A percentile compares a stretch with the other conserved stretches of the same genome.
Evolutionary conservation across 163 green algal species (phyloP).

Genomic region (Scenedesmus sp.): DNA sequence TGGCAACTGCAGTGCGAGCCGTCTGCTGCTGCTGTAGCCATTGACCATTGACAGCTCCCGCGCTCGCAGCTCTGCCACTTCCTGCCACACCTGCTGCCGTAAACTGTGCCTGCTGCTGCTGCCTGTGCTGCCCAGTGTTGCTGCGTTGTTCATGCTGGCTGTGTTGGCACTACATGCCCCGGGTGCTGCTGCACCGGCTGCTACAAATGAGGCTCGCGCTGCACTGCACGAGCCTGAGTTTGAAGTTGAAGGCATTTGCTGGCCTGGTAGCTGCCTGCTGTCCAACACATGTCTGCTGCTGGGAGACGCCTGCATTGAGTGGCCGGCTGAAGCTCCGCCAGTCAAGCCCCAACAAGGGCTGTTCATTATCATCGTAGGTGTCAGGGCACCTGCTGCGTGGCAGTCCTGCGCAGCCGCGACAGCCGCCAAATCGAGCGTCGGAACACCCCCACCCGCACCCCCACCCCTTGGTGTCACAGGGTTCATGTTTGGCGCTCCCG

Average conservation of each 20-base stretch:
- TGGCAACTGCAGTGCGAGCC: neutral
- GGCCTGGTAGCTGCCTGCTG: neutral
- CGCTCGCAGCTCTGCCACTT: constrained; percentile 24
- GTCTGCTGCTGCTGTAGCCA: neutral
- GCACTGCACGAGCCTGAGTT: neutral
- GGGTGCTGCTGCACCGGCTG: neutral
- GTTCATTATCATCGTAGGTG: constrained; percentile 29
- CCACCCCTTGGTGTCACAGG: neutral
- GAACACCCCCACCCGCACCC: neutral
- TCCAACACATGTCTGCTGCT: neutral
- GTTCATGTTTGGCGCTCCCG: too few relatives aligned
- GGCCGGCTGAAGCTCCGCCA: neutral
- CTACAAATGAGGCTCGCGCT: neutral
- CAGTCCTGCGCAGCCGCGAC: neutral
- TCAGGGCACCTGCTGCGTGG: neutral
- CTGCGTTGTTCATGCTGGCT: neutral
- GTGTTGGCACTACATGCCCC: too few relatives aligned
- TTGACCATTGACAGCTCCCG: neutral
- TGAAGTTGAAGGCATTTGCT: neutral
- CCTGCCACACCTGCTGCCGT: constrained; percentile 25
- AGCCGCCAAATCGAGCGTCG: neutral
- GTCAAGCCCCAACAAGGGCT: neutral
- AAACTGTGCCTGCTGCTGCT: constrained; percentile 3
- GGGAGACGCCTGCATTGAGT: neutral
- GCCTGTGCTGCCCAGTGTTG: neutral